These are phyloP conservation scores for Trichoderma aggressivum DNA, from an alignment of 2,329 filamentous ascomycete species.

Conservation along the genomic window DNA sequence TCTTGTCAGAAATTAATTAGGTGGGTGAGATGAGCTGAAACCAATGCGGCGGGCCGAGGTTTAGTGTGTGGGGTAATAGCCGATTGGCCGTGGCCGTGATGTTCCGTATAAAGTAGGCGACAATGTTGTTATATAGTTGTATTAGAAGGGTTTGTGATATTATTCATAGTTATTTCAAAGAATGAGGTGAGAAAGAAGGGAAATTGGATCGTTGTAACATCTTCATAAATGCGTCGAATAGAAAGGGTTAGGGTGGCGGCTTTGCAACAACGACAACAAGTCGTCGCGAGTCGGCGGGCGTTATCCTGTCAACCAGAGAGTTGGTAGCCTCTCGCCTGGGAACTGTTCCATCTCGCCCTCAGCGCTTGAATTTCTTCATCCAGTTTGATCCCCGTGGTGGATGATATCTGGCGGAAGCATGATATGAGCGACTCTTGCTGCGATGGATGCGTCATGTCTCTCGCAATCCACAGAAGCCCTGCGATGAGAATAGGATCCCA, in stretches of 20 bases:
- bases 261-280: background rate
- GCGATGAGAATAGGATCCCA: constrained; percentile 33
- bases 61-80: constrained; percentile 15
- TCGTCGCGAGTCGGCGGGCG: background rate
- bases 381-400: constrained; percentile 21
- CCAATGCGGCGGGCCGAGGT: constrained; percentile 12
- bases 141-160: background rate
- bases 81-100: background rate
- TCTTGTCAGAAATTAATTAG: background rate
- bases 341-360: constrained; percentile 11
- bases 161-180: background rate
- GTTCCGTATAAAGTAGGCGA: background rate
- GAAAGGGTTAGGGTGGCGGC: background rate
- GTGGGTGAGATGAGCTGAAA: background rate
- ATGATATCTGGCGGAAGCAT: constrained; percentile 22
- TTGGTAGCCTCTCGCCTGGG: background rate
- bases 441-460: constrained; percentile 28
- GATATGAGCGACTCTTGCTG: constrained; percentile 26
- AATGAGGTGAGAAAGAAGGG: background rate
- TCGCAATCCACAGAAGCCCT: constrained; percentile 27
- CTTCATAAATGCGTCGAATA: background rate
- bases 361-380: constrained; percentile 19
- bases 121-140: background rate
- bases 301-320: background rate
- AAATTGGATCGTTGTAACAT: background rate